A percentile compares a stretch with the other conserved stretches of the same genome.
phyloP scores from a whole-genome alignment of 1,284 basidiomycete species.

The Schizopora paradoxa region DNA sequence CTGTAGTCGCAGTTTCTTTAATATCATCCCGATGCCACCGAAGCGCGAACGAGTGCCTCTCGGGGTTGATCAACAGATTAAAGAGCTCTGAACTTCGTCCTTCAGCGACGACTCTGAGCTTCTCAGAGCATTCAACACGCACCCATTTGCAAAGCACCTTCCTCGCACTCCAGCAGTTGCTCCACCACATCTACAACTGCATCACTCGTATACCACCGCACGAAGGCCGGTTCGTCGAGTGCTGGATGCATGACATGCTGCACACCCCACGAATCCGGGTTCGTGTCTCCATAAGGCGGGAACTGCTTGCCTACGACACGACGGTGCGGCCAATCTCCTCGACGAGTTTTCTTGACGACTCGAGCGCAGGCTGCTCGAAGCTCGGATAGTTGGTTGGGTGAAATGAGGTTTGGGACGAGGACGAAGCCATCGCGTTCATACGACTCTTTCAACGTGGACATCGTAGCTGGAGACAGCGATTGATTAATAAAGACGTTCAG shows the following conservation, averaged over 20 bases:
- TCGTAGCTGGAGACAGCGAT: not conserved
- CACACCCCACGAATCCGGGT: slow-evolving; percentile 73
- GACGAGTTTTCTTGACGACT: slow-evolving; percentile 51
- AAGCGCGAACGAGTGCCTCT: slow-evolving; percentile 63
- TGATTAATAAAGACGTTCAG: no score
- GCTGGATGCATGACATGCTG: slow-evolving; percentile 79
- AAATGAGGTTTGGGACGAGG: slow-evolving; percentile 58
- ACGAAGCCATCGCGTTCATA: slow-evolving; percentile 53
- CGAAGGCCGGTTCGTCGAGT: slow-evolving; percentile 54
- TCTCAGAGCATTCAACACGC: slow-evolving; percentile 27
- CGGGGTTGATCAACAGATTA: slow-evolving; percentile 75
- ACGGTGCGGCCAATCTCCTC: slow-evolving; percentile 61
- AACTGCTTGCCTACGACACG: slow-evolving; percentile 80
- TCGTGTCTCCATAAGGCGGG: slow-evolving; percentile 61
- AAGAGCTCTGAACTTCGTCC: slow-evolving; percentile 54
- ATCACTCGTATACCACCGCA: slow-evolving; percentile 63
- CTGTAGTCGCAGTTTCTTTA: slow-evolving; percentile 50
- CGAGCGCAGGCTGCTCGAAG: slow-evolving; percentile 51
- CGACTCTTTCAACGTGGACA: not conserved
- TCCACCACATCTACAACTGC: slow-evolving; percentile 44
- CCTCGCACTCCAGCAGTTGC: slow-evolving; percentile 51
- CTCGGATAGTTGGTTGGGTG: slow-evolving; percentile 33
- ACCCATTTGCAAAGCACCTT: slow-evolving; percentile 71
- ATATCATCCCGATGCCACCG: slow-evolving; percentile 85
- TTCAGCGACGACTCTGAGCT: not conserved